Evolutionary conservation across 2,329 filamentous ascomycete species (phyloP).

Genomic region (Penicillium polonicum): DNA sequence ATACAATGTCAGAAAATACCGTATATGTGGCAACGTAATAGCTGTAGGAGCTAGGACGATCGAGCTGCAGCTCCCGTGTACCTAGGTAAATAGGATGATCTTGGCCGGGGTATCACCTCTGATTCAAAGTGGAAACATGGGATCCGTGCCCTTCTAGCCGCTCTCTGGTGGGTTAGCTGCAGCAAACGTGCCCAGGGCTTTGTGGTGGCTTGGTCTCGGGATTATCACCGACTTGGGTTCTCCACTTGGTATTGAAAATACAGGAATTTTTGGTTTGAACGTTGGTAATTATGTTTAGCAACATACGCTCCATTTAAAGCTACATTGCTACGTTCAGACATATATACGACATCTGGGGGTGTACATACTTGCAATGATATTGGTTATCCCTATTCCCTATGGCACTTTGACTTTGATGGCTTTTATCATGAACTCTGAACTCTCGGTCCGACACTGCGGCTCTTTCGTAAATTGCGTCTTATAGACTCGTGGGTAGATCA

Average conservation of each 20-base stretch:
- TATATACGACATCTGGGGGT: too few species aligned
- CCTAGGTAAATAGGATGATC: background rate
- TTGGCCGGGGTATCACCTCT: background rate
- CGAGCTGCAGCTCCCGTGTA: background rate
- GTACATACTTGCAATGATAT: background rate
- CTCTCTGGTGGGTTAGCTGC: constrained; percentile 22
- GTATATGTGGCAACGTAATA: background rate
- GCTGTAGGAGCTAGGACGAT: background rate
- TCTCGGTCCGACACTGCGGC: constrained; percentile 1
- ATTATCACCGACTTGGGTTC: constrained; percentile 20
- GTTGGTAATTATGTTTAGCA: too few species aligned
- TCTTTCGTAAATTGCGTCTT: background rate
- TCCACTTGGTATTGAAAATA: constrained; percentile 10
- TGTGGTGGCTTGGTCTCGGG: constrained; percentile 21
- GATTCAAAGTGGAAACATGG: background rate
- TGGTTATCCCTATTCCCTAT: background rate
- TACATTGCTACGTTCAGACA: too few species aligned
- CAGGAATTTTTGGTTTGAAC: background rate
- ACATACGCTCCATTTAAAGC: too few species aligned
- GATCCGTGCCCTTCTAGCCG: constrained; percentile 8
- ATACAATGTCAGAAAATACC: too few species aligned
- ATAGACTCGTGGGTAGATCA: background rate
- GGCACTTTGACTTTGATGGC: background rate
- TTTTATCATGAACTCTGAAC: background rate
- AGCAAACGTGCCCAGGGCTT: constrained; percentile 10